A percentile compares a stretch with the other conserved stretches of the same genome.
Evolutionary conservation across 352 stramenopile species (phyloP).

Genomic region (Blastocystis hominis): DNA sequence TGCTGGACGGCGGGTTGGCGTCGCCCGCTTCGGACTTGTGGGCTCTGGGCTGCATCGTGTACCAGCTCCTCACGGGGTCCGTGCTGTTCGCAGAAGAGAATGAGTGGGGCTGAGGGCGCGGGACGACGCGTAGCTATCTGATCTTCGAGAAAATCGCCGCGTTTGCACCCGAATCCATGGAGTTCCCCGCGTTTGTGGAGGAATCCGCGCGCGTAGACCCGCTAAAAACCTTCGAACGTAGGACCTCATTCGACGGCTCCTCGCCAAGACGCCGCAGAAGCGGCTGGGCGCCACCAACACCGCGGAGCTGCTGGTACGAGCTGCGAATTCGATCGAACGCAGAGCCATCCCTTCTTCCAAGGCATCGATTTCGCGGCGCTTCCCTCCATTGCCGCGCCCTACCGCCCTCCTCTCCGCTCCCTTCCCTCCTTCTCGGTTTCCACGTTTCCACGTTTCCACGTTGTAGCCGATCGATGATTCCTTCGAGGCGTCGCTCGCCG

Average conservation of each 20-base stretch:
- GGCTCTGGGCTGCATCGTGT: constrained; percentile 79
- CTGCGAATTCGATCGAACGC: background rate
- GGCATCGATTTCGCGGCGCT: constrained; percentile 47
- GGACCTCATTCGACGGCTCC: constrained; percentile 9
- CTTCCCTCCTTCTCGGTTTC: background rate
- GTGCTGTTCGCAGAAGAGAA: constrained; percentile 77
- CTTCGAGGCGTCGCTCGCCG: background rate
- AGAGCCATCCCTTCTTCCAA: constrained; percentile 59
- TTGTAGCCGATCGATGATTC: background rate
- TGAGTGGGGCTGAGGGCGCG: constrained; percentile 61
- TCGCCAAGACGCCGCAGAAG: background rate
- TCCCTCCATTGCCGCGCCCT: background rate
- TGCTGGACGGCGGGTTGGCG: constrained; percentile 73
- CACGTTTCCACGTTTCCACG: background rate
- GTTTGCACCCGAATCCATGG: background rate
- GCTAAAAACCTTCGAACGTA: background rate
- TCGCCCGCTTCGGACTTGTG: constrained; percentile 75
- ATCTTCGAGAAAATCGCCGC: constrained; percentile 68
- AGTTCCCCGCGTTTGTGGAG: background rate
- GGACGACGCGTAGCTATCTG: constrained; percentile 65
- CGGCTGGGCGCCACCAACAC: constrained; percentile 10
- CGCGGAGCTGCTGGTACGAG: background rate
- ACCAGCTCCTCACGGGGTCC: constrained; percentile 73
- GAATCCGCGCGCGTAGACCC: background rate
- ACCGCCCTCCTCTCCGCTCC: background rate